Evolutionary conservation across 495 filamentous ascomycete genomes (phyloP).

Genomic region (Penicillium lividum): DNA sequence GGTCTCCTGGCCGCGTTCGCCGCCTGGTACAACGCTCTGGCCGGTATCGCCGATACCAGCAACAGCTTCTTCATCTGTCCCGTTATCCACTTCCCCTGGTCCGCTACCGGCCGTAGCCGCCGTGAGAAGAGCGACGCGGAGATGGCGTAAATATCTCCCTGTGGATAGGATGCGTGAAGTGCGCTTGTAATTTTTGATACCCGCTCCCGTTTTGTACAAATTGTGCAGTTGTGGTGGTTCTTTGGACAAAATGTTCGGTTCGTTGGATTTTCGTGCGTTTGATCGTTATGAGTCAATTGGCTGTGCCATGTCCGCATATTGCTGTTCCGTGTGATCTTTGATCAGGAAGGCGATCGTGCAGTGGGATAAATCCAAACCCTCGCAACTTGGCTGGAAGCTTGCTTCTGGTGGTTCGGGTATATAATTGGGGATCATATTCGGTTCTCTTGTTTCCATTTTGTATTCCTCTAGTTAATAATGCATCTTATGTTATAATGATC

Average conservation of each 20-base stretch:
- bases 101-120: constrained; percentile 72
- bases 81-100: constrained; percentile 97
- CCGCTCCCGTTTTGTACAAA: constrained; percentile 23
- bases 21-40: constrained; percentile 96
- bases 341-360: not conserved
- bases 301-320: constrained; percentile 3
- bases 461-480: constrained; percentile 30
- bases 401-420: constrained; percentile 9
- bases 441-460: constrained; percentile 22
- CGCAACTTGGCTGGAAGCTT: not conserved
- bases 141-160: constrained; percentile 28
- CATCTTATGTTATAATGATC: constrained; percentile 16
- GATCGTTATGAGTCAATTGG: not conserved
- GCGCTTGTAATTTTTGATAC: constrained; percentile 41
- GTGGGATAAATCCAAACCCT: not conserved
- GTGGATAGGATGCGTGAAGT: constrained; percentile 4
- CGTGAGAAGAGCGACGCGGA: constrained; percentile 51
- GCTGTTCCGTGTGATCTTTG: not conserved
- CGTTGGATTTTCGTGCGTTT: not conserved
- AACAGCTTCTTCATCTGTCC: constrained; percentile 97
- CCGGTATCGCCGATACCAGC: constrained; percentile 83
- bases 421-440: constrained; percentile 14
- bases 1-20: constrained; percentile 86
- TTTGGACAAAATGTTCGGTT: no score
- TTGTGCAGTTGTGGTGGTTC: not conserved